Base-by-base conservation (phyloP, 768 basidiomycete species). In the Auricularia sp. region DNA sequence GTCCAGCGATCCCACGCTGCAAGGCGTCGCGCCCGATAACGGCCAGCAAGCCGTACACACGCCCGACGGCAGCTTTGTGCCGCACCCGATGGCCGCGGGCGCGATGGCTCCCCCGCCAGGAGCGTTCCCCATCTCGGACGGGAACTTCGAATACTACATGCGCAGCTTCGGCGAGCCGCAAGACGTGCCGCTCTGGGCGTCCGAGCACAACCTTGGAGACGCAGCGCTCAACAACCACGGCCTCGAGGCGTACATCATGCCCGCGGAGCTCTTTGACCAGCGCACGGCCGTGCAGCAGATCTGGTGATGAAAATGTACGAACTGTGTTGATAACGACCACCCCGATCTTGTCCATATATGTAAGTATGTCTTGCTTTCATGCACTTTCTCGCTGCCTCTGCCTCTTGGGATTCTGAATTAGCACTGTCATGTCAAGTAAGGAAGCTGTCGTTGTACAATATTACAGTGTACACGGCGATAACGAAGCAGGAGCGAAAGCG, bases 191-290 rank as follows among this genome's bases (percentile, higher is more conserved):
- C 85, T 92, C 34, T 93, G 90, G 90, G 85, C 92, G 56, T 89
- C 90, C 42, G 91, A 93, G 73, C 88, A 90, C 73, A 90, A 82
- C 68, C 75, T 92, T 1, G 91, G 90, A 56, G 90, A 89, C 61
- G 83, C 77, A 69, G 82, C 85, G 7, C 89, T 91, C 75, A 81
- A 85, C 13, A 64, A 90, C 73, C 83, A 89, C 70, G 91, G 92
- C 67, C 90, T 93, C 78, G 89, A 93, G 70, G 89, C 91, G 3
- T 92, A 92, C 76, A 77, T 93, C 59, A 79, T 93, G 44, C 91
- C 91, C 16, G 75, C 78, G 36, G 87, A 91, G 71, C 39, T 42
- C 39, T 91, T 87, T 47, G 71, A 71, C 58, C 65, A 65, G 62
- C 58, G 64, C 21, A 86, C 88, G 1, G 78, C 85, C 65, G 81